Evolutionary conservation across 106 monocot species (phyloP), one percentile per base, ranked within the genome.

Genomic region (Platanthera zijinensis): DNA sequence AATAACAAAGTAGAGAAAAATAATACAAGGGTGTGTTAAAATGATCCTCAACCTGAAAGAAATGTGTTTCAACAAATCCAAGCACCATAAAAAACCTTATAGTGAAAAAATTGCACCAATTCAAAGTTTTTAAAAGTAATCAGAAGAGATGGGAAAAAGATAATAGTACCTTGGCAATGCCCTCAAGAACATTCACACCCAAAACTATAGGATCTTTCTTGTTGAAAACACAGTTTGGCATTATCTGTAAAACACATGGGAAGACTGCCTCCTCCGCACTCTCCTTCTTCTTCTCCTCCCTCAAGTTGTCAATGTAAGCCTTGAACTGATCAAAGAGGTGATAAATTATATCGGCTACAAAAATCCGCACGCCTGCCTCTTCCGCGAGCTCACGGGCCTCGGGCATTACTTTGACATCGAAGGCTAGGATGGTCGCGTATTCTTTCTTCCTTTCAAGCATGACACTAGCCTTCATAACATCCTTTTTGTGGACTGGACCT

Each of bases 301-400:
- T 89, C 69, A 97, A 73, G 32, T 82, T 90, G 14, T 91, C 85
- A 74, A 97, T 91, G 72, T 94, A 97, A 49, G 93, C 94, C 80
- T 94, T 94, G 74, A 97, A 97, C 80, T 97, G 93, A 69, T 97
- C 97, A 83, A 97, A 97, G 19, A 97, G 80, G 79, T 97, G 97
- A 79, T 97, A 97, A 49, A 97, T 97, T 66, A 97, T 94, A 85
- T 97, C 97, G 51, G 97, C 97, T 6, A 89, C 91, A 78, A 97
- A 97, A 57, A 97, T 94, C 79, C 83, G 87, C 30, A 97, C 94
- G 48, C 87, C 91, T n/a, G 71, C 10, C 78, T 91, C 94, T 14
- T 91, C 89, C 10, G 97, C 97, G 52, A 94, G 87, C 47, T 92
- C 86, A 18, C 87, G 82, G 49, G 91, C 91, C 75, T 99, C 97